Base-by-base conservation (phyloP, 768 basidiomycete genomes). In the Rhodotorula graminis region DNA sequence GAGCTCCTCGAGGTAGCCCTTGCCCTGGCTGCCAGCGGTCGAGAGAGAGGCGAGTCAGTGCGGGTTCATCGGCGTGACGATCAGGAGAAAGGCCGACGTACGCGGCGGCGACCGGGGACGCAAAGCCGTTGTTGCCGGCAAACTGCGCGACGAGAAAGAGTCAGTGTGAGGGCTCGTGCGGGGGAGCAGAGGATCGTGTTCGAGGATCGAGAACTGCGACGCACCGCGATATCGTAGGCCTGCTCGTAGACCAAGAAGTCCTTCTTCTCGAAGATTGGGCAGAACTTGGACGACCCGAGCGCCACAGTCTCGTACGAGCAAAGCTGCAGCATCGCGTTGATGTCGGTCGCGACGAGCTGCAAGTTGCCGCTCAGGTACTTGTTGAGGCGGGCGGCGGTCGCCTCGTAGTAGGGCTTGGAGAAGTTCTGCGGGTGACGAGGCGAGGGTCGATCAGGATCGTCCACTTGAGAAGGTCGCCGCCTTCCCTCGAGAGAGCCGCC, bases 51-150 rank as follows among this genome's bases (percentile, higher is more conserved):
- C 11, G 11, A 21, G 19, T 47, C 47, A 47, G 47, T 18, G 47
- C 11, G 12, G 47, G 15, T 12, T 4, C 12, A 15, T 44, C 15
- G 42, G 47, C 47, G 47, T 4, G 47, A 18, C 12, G 47, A 47
- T 9, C 4, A 19, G 47, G 47, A 19, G 47, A 47, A 21, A 19
- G 47, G n/a, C n/a, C 12, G 19, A 23, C 47, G 19, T 16, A 49
- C 18, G 87, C 86, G 15, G 81, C 82, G 15, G 78, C 70, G 59
- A 79, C 79, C 5, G 81, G 82, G 0, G 77, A 78, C 0, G 80
- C 80, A 21, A 61, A 50, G 10, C 80, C 80, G 75, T 80, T 78
- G 77, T 80, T 80, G 74, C 91, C 92, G 81, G 55, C 55, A 19
- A 56, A 56, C 81, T 83, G 65, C 72, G 77, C 73, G 58, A 11